These are phyloP conservation scores for Wilcoxina mikolae DNA, from an alignment of 495 filamentous ascomycete genomes.

Conservation along the genomic window DNA sequence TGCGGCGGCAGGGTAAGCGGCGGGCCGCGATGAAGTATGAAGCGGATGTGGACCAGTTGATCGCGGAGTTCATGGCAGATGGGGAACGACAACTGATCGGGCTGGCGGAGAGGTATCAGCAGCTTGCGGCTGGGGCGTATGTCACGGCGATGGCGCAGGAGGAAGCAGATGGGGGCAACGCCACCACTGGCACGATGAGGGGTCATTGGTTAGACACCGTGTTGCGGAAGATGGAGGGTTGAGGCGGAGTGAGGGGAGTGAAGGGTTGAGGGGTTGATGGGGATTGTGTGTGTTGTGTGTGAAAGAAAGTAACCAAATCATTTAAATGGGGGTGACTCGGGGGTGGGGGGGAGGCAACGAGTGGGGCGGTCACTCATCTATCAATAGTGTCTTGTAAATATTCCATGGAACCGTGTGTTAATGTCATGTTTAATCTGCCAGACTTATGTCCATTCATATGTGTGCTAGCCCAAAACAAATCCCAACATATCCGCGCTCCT, in stretches of 20 bases:
- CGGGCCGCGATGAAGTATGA: not conserved
- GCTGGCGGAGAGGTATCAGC: not conserved
- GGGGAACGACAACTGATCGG: not conserved
- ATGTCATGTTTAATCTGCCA: not conserved
- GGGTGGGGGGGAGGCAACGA: not conserved
- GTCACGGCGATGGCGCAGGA: not conserved
- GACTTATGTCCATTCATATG: not conserved
- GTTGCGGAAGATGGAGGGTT: not conserved
- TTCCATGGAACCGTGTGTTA: not conserved
- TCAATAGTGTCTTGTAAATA: not conserved
- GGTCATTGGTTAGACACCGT: not conserved
- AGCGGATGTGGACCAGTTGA: not conserved
- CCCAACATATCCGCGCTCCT: not conserved
- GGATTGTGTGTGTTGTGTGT: not conserved
- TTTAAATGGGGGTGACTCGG: not conserved
- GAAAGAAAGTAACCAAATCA: not conserved
- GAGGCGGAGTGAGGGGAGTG: not conserved
- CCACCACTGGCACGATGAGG: not conserved
- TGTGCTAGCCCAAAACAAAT: not conserved
- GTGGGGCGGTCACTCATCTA: not conserved
- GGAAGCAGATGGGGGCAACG: not conserved
- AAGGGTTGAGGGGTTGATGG: not conserved
- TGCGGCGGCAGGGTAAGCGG: not conserved
- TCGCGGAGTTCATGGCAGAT: not conserved
- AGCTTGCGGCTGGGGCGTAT: not conserved